Base-by-base conservation (phyloP, 2,329 filamentous ascomycete species). In the Cadophora sp. region DNA sequence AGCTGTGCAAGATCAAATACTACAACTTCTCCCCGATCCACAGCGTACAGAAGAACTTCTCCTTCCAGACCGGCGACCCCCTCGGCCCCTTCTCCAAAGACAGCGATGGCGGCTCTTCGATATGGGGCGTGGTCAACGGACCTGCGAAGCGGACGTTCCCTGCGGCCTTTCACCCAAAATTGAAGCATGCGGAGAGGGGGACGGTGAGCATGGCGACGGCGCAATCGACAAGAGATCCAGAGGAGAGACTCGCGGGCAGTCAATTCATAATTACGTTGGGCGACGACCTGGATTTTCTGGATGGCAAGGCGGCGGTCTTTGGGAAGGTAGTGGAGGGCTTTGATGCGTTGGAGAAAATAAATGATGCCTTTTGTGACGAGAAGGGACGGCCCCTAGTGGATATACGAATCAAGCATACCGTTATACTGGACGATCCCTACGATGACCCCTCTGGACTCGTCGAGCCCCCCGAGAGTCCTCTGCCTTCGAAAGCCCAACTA, bases 1-100 rank as follows among this genome's bases (percentile, higher is more conserved):
- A 99, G 85, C 92, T 99, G 74, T 97, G 96, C 88, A 98, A 98
- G 82, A 84, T 94, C 81, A 99, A 97, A 83, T 99, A 98, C 83
- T 99, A 97, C 88, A 98, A 98, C 83, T 98, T 96, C 79, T 90
- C 94, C 6, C 96, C 95, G 30, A 83, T 98, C 64, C 93, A 97
- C 81, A 94, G 91, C 72, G 88, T 99, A 45, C 96, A 97, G 78
- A 96, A 95, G 79, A 89, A 93, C 80, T 98, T 97, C 81, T 97
- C 94, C 68, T 97, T 97, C 80, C 95, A 98, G 80, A 96, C 93
- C 39, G 95, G 95, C 78, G 96, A 98, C 76, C 95, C 95, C 14
- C 89, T 98, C 62, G 95, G 96, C 14, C 95, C 94, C 14, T 87
- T 91, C 66, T 92, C 93, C 16, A 83, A 87, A 73, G 88, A 94